Evolutionary conservation across 202 grass and related monocot genomes (phyloP), one percentile per base, ranked within the genome.

Genomic region (Digitaria exilis): DNA sequence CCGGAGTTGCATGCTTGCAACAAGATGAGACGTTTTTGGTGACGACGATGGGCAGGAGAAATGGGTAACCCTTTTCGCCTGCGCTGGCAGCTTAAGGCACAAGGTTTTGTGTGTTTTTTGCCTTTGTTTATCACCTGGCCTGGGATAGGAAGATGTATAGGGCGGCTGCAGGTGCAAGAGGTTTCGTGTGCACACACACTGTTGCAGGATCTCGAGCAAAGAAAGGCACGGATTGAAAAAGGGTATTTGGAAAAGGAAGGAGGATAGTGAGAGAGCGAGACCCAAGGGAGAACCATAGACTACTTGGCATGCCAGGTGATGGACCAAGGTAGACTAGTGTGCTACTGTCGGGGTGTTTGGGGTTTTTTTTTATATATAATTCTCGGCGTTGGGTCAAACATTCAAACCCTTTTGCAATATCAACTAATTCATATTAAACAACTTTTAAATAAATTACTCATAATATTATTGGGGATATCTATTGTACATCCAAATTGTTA

Each of bases 1-100:
- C 76, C n/a, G 16, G 32, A 42, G 43, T 16, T 76, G 55, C 87
- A 80, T 73, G 66, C 83, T 82, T 86, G 79, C 83, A 73, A 89
- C 41, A 21, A 68, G 78, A 86, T 67, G 65, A 39, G 79, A 82
- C 88, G 56, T 60, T 59, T 79, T 48, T 79, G 71, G 63, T 86
- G 88, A 79, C 88, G 83, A 65, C 9, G 65, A 59, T 28, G 65
- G 10, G 70, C 26, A 16, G 19, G 86, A 82, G 65, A 86, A 78
- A 72, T 39, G 71, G n/a, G 0, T 17, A 83, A 78, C 69, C 77
- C 18, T 65, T 65, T 59, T 69, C 62, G 4, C 6, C 32, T 34
- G 37, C 48, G 43, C 14, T 5, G 35, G 52, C 55, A 69, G 79
- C 84, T 86, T 90, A 25, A 83, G 7, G 15, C 67, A 86, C 79